Evolutionary conservation across 768 basidiomycete genomes (phyloP), one percentile per base, ranked within the genome.

Genomic region (Suillus occidentalis): DNA sequence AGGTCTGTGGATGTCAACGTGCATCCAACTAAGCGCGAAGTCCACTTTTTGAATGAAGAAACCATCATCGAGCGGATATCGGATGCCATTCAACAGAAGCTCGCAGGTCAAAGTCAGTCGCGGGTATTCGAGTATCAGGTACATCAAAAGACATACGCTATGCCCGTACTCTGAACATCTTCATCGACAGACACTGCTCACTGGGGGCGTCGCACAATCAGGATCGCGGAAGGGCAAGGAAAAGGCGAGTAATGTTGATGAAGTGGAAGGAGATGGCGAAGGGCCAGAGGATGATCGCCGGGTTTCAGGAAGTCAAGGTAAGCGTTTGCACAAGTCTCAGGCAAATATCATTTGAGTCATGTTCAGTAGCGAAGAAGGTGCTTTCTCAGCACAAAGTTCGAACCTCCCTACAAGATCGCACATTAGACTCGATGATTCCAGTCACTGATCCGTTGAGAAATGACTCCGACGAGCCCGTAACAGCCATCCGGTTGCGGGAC

Each of bases 21-120:
- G 9, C 96, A 98, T 73, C 97, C 97, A 0, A 99, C 97, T 2
- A 99, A 99, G 75, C 90, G 92, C 53, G 96, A 98, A 74, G 95
- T 98, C 1, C 93, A 95, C 69, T 99, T 99, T 71, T 76, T 98
- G 58, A 87, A 97, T 66, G 95, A 99, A 74, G 97, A 98, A 61
- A 81, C 78, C 16, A 92, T 98, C 71, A 89, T 89, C 7, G 88
- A 93, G 68, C 81, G 81, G 9, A 87, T 99, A 53, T 86, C 90
- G 16, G 87, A 91, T 70, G 82, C 82, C 1, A 81, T 98, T 3
- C 91, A 94, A 67, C 77, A 84, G 53, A 81, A 79, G n/a, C 78
- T 95, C 14, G 80, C 85, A 50, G 83, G 79, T 36, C 83, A 89
- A 67, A 87, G 83, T 65, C 82, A 90, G 63, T 89, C 89, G n/a